Base-by-base conservation (phyloP, 2,329 filamentous ascomycete genomes). In the Phialophora chinensis region DNA sequence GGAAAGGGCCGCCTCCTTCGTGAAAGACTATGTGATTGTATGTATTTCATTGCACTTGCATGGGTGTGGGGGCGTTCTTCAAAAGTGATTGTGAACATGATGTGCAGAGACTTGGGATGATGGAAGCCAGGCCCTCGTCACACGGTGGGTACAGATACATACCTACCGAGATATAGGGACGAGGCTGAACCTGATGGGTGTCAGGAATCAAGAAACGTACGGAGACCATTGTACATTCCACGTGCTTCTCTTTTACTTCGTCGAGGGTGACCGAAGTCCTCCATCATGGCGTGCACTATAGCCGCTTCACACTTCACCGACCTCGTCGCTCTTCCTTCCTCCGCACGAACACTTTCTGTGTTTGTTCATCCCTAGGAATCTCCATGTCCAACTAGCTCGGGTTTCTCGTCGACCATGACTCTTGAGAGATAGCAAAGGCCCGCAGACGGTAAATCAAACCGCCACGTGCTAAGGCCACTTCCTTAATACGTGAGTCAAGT, bases 1-100 rank as follows among this genome's bases (percentile, higher is more conserved):
- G 63, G 4, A 71, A 69, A 31, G 69, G 70, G 7, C 70, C 68
- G 7, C 66, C 68, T 12, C 65, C 68, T 47, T 44, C 59, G 20
- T 66, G 55, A 62, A 35, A 38, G 31, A 14, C 29, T 11, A 11
- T 38, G 25, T 35, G 5, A n/a, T n/a, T 42, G 47, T 61, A 50
- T 61, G 20, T 14, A 44, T 20, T 55, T n/a, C 38, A n/a, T 8
- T 44, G 17, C 38, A 17, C 27, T 25, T 33, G 53, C 49, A 52
- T 52, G 47, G 59, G 47, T 44, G 29, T 29, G 20, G 11, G 47
- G 47, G 49, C 31, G 33, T 54, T 44, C 38, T 31, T 29, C 38
- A 53, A 61, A 61, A 53, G 59, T 53, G 59, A 61, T 38, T 54
- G 8, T 54, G 47, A 27, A 2, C 35, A 42, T 61, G 59, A 60